phyloP scores from a whole-genome alignment of 2,329 filamentous ascomycete species.

The Laburnicola sp. region DNA sequence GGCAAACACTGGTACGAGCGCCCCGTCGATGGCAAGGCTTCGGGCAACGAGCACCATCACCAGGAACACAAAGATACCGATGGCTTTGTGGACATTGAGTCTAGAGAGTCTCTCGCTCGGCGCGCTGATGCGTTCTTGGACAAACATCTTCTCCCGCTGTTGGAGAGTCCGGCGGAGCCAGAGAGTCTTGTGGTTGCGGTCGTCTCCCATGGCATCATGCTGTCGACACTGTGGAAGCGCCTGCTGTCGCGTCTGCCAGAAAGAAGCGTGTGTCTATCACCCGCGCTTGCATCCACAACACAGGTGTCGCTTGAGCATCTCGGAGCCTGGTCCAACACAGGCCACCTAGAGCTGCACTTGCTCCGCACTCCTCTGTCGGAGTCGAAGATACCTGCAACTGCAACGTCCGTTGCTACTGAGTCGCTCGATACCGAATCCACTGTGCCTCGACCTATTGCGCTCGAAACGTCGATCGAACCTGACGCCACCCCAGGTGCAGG shows the following conservation, averaged over 20 bases:
- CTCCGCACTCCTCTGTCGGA: neutral
- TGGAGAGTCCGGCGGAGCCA: slow-evolving; percentile 41
- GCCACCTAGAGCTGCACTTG: slow-evolving; percentile 56
- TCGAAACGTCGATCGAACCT: too few species aligned
- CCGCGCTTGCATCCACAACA: slow-evolving; percentile 46
- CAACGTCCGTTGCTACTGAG: neutral
- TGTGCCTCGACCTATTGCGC: too few species aligned
- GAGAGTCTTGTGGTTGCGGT: slow-evolving; percentile 59
- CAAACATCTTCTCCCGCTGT: slow-evolving; percentile 62
- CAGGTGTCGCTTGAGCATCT: slow-evolving; percentile 55
- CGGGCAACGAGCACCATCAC: slow-evolving; percentile 45
- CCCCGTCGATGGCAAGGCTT: slow-evolving; percentile 41
- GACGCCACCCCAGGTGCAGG: too few species aligned
- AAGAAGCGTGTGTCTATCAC: slow-evolving; percentile 50
- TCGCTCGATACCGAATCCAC: too few species aligned
- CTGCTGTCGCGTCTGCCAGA: slow-evolving; percentile 61
- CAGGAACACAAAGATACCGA: slow-evolving; percentile 46
- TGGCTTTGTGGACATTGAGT: slow-evolving; percentile 65
- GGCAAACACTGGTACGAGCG: slow-evolving; percentile 60
- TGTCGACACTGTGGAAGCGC: slow-evolving; percentile 68
- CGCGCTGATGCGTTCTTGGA: slow-evolving; percentile 70
- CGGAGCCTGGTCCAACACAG: slow-evolving; percentile 68
- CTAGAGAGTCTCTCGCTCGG: slow-evolving; percentile 64
- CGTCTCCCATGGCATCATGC: slow-evolving; percentile 82
- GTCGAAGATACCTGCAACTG: neutral